A percentile compares a stretch with the other conserved stretches of the same genome.
phyloP scores from a whole-genome alignment of 192 early-diverging fungal genomes.

The Backusella tuberculispora region DNA sequence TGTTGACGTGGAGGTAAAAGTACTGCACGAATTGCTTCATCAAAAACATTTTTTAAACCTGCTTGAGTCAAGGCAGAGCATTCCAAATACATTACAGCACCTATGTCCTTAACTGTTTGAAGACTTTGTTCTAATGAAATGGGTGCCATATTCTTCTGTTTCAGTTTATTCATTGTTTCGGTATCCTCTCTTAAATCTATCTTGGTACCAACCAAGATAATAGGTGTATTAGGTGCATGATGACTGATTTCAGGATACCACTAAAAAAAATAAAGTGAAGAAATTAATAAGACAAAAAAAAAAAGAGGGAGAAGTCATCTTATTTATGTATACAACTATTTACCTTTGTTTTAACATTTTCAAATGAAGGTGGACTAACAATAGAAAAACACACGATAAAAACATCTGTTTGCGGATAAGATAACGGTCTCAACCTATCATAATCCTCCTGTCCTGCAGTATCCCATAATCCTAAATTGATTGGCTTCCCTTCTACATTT shows the following conservation, averaged over 20 bases:
- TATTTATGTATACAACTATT: not conserved
- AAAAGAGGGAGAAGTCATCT: not conserved
- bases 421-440: constrained; percentile 87
- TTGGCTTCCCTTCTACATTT: constrained; percentile 93
- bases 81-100: constrained; percentile 84
- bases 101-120: constrained; percentile 76
- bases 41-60: constrained; percentile 93
- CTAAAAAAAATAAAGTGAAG: constrained; percentile 37
- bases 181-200: constrained; percentile 87
- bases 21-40: constrained; percentile 91
- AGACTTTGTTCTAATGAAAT: constrained; percentile 79
- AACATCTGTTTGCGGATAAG: constrained; percentile 82
- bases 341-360: constrained; percentile 31
- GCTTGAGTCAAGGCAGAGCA: constrained; percentile 92
- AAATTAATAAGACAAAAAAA: constrained; percentile 20
- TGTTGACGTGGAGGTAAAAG: constrained; percentile 57
- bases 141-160: constrained; percentile 75
- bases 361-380: constrained; percentile 31
- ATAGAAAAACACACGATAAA: constrained; percentile 23
- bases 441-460: constrained; percentile 95
- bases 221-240: constrained; percentile 82
- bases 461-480: constrained; percentile 92
- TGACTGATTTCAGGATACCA: constrained; percentile 90
- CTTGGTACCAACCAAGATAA: constrained; percentile 89
- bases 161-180: constrained; percentile 80